phyloP scores from a whole-genome alignment of 1,139 yeast species.

The Tardiomyces depauwii region DNA sequence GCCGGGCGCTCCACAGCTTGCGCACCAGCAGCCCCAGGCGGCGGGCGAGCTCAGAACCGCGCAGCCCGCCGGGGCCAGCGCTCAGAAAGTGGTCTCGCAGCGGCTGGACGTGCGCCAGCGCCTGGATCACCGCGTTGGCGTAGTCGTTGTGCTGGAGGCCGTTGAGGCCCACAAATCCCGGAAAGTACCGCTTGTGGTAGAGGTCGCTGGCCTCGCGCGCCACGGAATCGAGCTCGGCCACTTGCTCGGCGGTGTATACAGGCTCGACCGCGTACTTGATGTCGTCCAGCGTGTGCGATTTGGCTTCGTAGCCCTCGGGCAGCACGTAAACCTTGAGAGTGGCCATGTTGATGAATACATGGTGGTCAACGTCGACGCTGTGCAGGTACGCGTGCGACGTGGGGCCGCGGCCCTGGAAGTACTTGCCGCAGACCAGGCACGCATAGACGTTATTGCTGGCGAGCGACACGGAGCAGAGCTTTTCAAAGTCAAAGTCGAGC shows the following conservation, averaged over 20 bases:
- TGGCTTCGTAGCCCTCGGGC: slow-evolving; percentile 47
- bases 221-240: slow-evolving; percentile 23
- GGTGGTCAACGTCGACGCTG: slow-evolving; percentile 51
- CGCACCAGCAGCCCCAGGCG: slow-evolving; percentile 38
- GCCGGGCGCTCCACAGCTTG: slow-evolving; percentile 51
- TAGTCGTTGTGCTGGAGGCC: slow-evolving; percentile 41
- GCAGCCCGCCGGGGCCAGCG: slow-evolving; percentile 4
- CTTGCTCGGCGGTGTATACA: slow-evolving; percentile 28
- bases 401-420: slow-evolving; percentile 54
- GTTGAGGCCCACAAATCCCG: slow-evolving; percentile 60
- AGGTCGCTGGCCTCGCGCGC: slow-evolving; percentile 27
- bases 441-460: slow-evolving; percentile 54
- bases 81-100: slow-evolving; percentile 42
- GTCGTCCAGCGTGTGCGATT: slow-evolving; percentile 34
- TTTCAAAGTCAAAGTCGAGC: slow-evolving; percentile 63
- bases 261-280: slow-evolving; percentile 47
- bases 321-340: slow-evolving; percentile 41
- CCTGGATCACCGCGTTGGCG: slow-evolving; percentile 46
- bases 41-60: slow-evolving; percentile 16
- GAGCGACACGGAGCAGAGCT: slow-evolving; percentile 52
- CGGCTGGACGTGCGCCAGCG: slow-evolving; percentile 41
- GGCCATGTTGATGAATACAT: slow-evolving; percentile 46
- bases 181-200: slow-evolving; percentile 35
- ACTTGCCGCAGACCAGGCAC: slow-evolving; percentile 66
- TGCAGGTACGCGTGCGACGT: slow-evolving; percentile 60